These are phyloP conservation scores for Leptographium flavum DNA, from an alignment of 2,329 filamentous ascomycete species.

Conservation along the genomic window DNA sequence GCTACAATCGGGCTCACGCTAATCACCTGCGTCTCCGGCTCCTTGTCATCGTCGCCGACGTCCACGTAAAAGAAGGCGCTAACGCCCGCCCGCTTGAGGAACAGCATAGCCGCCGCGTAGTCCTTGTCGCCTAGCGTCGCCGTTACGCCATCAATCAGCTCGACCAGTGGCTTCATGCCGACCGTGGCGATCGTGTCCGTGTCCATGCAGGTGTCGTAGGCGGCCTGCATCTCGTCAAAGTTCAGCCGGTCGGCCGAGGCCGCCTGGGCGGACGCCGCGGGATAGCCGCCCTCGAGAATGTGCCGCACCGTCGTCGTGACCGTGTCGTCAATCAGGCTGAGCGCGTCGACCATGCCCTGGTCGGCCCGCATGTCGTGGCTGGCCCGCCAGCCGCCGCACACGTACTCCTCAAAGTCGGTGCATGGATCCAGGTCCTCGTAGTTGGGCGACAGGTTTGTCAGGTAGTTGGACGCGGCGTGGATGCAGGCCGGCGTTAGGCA, in stretches of 20 bases:
- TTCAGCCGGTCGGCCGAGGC: slow-evolving; percentile 42
- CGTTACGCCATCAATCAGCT: slow-evolving; percentile 38
- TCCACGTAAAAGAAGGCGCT: slow-evolving; percentile 21
- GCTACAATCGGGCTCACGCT: slow-evolving; percentile 27
- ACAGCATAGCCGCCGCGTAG: slow-evolving; percentile 30
- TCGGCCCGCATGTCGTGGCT: slow-evolving; percentile 52
- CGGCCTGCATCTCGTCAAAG: slow-evolving; percentile 49
- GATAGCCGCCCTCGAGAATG: slow-evolving; percentile 46
- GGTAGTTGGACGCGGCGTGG: slow-evolving; percentile 46
- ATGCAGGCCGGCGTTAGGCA: slow-evolving; percentile 48
- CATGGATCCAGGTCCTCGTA: slow-evolving; percentile 53
- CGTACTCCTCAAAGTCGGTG: slow-evolving; percentile 27
- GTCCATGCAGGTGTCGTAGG: slow-evolving; percentile 53
- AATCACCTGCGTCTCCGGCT: slow-evolving; percentile 22
- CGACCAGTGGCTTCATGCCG: slow-evolving; percentile 40
- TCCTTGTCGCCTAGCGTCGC: slow-evolving; percentile 21
- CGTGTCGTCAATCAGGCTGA: slow-evolving; percentile 46
- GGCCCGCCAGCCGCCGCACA: slow-evolving; percentile 52
- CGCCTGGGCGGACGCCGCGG: slow-evolving; percentile 20
- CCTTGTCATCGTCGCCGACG: slow-evolving; percentile 27
- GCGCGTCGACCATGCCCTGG: slow-evolving; percentile 44
- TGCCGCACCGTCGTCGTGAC: slow-evolving; percentile 44
- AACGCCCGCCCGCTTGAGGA: slow-evolving; percentile 31
- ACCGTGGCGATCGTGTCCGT: slow-evolving; percentile 38
- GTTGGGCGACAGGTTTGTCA: slow-evolving; percentile 44